Evolutionary conservation across 164 flowering plant species (phyloP), one percentile per base, ranked within the genome.

Genomic region (Kalanchoe fedtschenkoi): DNA sequence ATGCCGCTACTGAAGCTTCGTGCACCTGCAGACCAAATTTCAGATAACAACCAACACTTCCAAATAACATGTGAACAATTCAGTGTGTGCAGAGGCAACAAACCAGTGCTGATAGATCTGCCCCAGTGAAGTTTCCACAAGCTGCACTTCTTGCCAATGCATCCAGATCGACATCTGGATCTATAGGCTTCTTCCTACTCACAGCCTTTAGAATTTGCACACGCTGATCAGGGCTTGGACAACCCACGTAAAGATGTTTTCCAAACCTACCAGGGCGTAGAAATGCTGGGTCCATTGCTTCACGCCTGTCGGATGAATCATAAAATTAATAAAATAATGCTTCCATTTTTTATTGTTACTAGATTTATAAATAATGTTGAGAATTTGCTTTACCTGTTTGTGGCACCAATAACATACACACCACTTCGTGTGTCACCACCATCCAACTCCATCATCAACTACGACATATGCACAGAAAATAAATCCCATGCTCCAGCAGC

Each of bases 201-300:
- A 84, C 78, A 43, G 95, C 86, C 75, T 78, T 76, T 55, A 92
- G 70, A 66, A 92, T 86, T 62, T 76, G 65, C 0, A 74, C 89
- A 22, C 98, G 88, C 41, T 86, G 86, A 34, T 83, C 79, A 4
- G 87, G 76, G 65, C 68, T 74, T 0, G 98, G 98, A 26, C 88
- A 74, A 66, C 96, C 86, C 22, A 92, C 88, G 70, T 83, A 86
- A 5, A 88, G 70, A 51, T 69, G 86, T 67, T 83, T 89, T 42
- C 98, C 98, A 59, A 92, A 77, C 71, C 98, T 79, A 54, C 97
- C n/a, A n/a, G n/a, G n/a, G n/a, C n/a, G n/a, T n/a, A n/a, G n/a
- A n/a, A n/a, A 24, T 19, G 98, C 98, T 37, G 21, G 72, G 60
- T 92, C 98, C 75, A 92, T 87, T 62, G 78, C 87, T 60, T 87